phyloP scores from a whole-genome alignment of 1,284 basidiomycete species.

The Flammula alnicola region DNA sequence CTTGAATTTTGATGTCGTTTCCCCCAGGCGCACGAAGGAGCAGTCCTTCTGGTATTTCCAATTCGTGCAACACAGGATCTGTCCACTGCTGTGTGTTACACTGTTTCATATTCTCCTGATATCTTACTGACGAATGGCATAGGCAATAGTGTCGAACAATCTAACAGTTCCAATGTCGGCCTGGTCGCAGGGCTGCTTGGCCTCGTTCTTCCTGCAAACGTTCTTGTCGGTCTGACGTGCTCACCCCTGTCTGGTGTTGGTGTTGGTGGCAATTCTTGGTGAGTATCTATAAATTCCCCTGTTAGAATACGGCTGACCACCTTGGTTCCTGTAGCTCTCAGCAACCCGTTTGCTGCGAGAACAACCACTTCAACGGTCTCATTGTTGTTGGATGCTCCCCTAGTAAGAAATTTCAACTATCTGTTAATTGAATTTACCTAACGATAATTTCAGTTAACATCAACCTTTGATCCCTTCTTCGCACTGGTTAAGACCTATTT shows the following conservation, averaged over 20 bases:
- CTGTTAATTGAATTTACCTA: neutral
- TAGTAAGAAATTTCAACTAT: slow-evolving; percentile 35
- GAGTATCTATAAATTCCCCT: slow-evolving; percentile 10
- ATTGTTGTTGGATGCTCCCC: slow-evolving; percentile 47
- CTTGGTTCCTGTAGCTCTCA: slow-evolving; percentile 30
- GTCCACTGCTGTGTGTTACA: slow-evolving; percentile 44
- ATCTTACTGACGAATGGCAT: neutral
- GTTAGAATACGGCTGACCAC: slow-evolving; percentile 3
- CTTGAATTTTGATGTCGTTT: neutral
- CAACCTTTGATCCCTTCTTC: slow-evolving; percentile 32
- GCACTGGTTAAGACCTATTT: neutral
- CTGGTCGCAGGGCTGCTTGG: slow-evolving; percentile 36
- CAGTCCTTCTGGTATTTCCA: slow-evolving; percentile 23
- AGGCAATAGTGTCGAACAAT: slow-evolving; percentile 29
- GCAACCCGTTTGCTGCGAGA: slow-evolving; percentile 50
- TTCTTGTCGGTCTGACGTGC: slow-evolving; percentile 42
- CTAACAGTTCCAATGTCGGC: slow-evolving; percentile 10
- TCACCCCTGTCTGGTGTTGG: slow-evolving; percentile 35
- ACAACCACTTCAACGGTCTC: slow-evolving; percentile 45
- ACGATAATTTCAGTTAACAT: slow-evolving; percentile 37
- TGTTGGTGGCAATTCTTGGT: slow-evolving; percentile 43
- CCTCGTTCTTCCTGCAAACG: slow-evolving; percentile 20
- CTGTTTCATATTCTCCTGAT: neutral
- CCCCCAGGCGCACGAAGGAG: slow-evolving; percentile 23
- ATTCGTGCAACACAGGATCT: slow-evolving; percentile 42